Evolutionary conservation across 75 land plant genomes (phyloP).

Genomic region (Picea sitchensis): DNA sequence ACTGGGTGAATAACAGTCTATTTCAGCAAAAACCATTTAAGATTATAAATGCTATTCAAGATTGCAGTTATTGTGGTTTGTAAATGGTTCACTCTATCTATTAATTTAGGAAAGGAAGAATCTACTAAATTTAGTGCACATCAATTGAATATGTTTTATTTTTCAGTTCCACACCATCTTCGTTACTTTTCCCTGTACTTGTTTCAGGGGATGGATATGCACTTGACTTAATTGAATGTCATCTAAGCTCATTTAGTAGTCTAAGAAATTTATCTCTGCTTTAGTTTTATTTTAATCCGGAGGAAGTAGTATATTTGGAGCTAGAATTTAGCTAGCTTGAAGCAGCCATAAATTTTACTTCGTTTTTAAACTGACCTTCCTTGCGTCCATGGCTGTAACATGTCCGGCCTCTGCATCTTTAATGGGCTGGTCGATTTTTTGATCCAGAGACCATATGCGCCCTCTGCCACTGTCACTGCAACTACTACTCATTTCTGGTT

Average conservation of each 20-base stretch:
- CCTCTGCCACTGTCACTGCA: conserved; percentile 18
- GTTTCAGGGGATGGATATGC: background rate
- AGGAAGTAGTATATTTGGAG: background rate
- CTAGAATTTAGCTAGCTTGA: background rate
- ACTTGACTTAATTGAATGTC: background rate
- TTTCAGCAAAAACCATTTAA: background rate
- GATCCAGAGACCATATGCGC: conserved; percentile 69
- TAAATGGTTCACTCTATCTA: background rate
- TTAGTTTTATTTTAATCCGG: too few relatives aligned
- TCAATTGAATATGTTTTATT: too few relatives aligned
- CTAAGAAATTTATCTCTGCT: too few relatives aligned
- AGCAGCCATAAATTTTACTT: background rate
- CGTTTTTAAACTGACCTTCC: background rate
- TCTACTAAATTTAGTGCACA: too few relatives aligned
- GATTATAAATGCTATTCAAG: background rate
- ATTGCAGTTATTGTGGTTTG: background rate
- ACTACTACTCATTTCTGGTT: background rate
- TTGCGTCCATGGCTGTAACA: background rate
- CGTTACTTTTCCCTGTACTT: background rate
- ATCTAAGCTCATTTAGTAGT: too few relatives aligned
- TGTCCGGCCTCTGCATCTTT: conserved; percentile 46
- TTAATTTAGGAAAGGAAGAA: background rate
- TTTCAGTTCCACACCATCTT: too few relatives aligned
- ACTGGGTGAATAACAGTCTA: background rate
- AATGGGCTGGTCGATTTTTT: conserved; percentile 74